Conservation (phyloP, 2,329 filamentous ascomycete species). For the Trichoderma hamatum region DNA sequence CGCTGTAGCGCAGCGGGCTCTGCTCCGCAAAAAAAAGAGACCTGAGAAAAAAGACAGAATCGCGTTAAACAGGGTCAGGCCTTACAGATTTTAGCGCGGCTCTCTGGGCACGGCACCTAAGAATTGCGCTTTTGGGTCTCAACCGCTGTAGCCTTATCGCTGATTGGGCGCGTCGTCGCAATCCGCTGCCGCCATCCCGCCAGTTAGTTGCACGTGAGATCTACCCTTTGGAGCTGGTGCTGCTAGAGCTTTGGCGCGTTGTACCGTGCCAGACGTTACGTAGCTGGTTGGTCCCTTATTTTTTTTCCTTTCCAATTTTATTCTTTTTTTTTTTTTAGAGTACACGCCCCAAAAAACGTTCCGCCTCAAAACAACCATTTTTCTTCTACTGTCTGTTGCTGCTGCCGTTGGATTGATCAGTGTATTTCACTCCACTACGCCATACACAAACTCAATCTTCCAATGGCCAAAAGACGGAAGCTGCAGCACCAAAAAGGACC, state of each 20-base stretch:
- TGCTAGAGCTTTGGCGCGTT: background rate
- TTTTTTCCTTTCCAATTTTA: background rate
- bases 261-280: background rate
- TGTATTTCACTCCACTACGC: background rate
- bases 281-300: background rate
- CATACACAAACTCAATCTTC: background rate
- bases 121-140: conserved; percentile 25
- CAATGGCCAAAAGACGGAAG: conserved; percentile 51
- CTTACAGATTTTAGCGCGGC: conserved; percentile 21
- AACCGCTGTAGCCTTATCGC: conserved; percentile 2
- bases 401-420: background rate
- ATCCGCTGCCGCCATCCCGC: conserved; percentile 27
- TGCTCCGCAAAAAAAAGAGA: conserved; percentile 5
- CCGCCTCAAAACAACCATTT: background rate
- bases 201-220: conserved; percentile 28
- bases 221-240: background rate
- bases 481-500: conserved; percentile 34
- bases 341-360: conserved; percentile 3
- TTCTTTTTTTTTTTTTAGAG: conserved; percentile 1
- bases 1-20: conserved; percentile 7
- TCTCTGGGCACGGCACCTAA: conserved; percentile 25
- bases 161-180: conserved; percentile 23
- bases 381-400: background rate
- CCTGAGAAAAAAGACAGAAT: background rate
- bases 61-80: conserved; percentile 12